These are phyloP conservation scores for Eucommia ulmoides DNA, from an alignment of 257 asterid species.

Conservation along the genomic window DNA sequence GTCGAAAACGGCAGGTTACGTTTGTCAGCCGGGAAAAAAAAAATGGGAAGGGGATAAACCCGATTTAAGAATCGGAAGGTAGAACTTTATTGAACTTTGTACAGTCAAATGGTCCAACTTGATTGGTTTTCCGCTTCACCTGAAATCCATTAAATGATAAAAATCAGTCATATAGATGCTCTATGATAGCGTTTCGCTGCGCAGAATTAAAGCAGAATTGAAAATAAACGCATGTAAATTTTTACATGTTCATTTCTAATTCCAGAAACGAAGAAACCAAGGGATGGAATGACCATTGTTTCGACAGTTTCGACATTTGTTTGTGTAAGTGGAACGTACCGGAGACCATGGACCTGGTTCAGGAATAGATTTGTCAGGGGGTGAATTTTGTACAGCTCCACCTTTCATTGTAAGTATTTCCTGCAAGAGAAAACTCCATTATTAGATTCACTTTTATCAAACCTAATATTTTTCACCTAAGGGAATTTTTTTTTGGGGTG, in stretches of 20 bases:
- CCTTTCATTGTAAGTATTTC: conserved; percentile 66
- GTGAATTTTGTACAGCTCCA: conserved; percentile 94
- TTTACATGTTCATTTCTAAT: not conserved
- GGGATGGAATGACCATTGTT: not conserved
- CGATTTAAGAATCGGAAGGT: conserved; percentile 32
- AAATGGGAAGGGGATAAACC: no score
- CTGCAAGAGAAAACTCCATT: no score
- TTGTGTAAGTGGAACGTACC: no score
- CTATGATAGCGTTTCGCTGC: not conserved
- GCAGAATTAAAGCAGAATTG: not conserved
- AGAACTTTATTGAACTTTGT: conserved; percentile 45
- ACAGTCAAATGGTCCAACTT: conserved; percentile 82
- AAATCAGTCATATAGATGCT: not conserved
- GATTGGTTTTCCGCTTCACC: conserved; percentile 65
- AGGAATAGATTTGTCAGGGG: conserved; percentile 68
- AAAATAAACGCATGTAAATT: no score
- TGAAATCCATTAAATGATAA: conserved; percentile 19
- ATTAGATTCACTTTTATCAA: no score
- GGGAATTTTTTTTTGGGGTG: no score
- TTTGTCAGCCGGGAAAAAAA: no score
- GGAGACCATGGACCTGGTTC: conserved; percentile 99
- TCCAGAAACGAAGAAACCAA: not conserved
- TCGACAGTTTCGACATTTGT: conserved; percentile 9
- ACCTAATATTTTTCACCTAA: no score
- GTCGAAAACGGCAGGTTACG: no score